A percentile compares a stretch with the other conserved stretches of the same genome.
phyloP scores from a whole-genome alignment of 2,329 filamentous ascomycete genomes.

The Chalaropsis ovoidea region DNA sequence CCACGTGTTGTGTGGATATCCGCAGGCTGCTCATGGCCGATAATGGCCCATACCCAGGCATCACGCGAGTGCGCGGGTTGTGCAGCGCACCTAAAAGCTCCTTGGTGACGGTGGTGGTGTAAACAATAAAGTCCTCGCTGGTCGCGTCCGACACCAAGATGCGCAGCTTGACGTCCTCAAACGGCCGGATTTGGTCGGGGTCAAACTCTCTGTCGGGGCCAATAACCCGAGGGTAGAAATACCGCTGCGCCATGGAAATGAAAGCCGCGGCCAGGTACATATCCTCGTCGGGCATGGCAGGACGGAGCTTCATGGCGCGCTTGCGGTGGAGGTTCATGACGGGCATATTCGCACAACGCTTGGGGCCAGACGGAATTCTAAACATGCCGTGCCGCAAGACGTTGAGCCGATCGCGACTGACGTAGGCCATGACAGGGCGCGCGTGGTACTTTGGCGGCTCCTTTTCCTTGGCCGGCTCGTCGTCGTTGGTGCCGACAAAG shows the following conservation, averaged over 20 bases:
- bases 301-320: constrained; percentile 40
- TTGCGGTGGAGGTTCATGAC: constrained; percentile 41
- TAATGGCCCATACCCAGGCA: constrained; percentile 20
- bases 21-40: constrained; percentile 32
- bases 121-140: constrained; percentile 44
- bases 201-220: constrained; percentile 27
- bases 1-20: constrained; percentile 14
- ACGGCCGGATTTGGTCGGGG: constrained; percentile 30
- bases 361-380: constrained; percentile 37
- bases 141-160: constrained; percentile 44
- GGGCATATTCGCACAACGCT: constrained; percentile 37
- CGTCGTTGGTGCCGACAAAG: not conserved
- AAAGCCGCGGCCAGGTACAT: constrained; percentile 44
- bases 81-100: constrained; percentile 44
- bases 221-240: constrained; percentile 37
- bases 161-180: constrained; percentile 41
- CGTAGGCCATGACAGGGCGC: constrained; percentile 31
- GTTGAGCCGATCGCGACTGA: constrained; percentile 24
- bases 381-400: constrained; percentile 42
- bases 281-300: constrained; percentile 43
- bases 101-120: constrained; percentile 41
- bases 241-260: constrained; percentile 47
- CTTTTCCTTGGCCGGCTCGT: constrained; percentile 17
- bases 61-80: constrained; percentile 31
- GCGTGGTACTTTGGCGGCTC: constrained; percentile 35